Base-by-base conservation (phyloP, 2,329 filamentous ascomycete species). In the Helminthosporium solani region DNA sequence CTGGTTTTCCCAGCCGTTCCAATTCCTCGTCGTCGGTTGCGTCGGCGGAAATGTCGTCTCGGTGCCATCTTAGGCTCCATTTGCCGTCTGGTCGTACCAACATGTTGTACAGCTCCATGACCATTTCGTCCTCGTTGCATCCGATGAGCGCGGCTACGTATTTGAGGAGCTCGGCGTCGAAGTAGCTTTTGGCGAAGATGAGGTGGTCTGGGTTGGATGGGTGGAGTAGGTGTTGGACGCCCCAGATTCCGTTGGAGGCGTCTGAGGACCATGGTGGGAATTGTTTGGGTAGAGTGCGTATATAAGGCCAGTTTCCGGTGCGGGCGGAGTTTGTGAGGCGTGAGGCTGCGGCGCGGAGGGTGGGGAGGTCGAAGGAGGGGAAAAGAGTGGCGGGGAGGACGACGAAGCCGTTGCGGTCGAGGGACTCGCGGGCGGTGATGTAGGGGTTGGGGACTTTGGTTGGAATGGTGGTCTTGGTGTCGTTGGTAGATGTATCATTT, bases 71-170 rank as follows among this genome's bases (percentile, higher is more conserved):
- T 40, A 96, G 77, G 60, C 82, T 82, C 60, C 92, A 95, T 14
- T 6, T 6, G 54, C 86, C 82, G 2, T 64, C 82, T 0, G 90
- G 90, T 4, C 86, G 76, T 12, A 95, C 84, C 7, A 95, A 83
- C 70, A 95, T 78, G 66, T 96, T 96, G 72, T 90, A 90, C 15
- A 96, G 74, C 71, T 95, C 90, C 83, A 95, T 88, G 31, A 92
- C 86, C 18, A 96, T 75, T 1, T 84, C 76, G 27, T 84, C 80
- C 15, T 67, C 54, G 12, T 54, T 42, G 54, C 69, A 70, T 14
- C 73, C 75, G 31, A 95, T 74, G 2, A 95, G 72, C 61, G 83
- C 79, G 53, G 80, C 81, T 1, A 86, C 85, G 1, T 87, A 78
- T 23, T 70, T 66, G 0, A 92, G 68, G 7, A 92, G 73, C 20